phyloP scores from a whole-genome alignment of 306 rosid species.

The Mimosa pudica region DNA sequence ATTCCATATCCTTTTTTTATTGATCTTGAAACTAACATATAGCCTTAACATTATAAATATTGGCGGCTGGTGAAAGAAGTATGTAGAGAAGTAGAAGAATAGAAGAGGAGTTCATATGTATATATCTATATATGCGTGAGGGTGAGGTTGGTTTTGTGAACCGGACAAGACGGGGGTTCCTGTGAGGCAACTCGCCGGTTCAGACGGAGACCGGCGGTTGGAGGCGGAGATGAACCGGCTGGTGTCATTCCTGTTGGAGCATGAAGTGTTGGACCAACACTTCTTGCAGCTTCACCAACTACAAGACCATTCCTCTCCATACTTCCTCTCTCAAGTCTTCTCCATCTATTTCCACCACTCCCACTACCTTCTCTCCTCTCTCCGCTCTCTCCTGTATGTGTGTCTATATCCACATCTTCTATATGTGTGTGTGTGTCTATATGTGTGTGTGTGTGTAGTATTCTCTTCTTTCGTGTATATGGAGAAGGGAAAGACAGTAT shows the following conservation, averaged over 20 bases:
- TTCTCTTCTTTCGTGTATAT: not conserved
- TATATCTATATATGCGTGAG: no score
- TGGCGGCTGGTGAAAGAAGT: not conserved
- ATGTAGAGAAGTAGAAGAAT: not conserved
- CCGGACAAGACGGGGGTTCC: constrained; percentile 93
- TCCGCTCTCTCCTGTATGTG: constrained; percentile 58
- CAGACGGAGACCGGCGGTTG: constrained; percentile 61
- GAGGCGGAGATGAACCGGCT: constrained; percentile 89
- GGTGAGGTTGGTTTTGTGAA: not conserved
- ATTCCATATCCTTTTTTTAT: no score
- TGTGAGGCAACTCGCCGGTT: constrained; percentile 76
- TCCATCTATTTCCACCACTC: constrained; percentile 87
- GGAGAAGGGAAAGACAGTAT: no score
- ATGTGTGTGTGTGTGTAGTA: not conserved
- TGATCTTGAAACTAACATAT: no score
- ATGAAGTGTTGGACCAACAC: constrained; percentile 84
- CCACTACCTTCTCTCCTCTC: constrained; percentile 68
- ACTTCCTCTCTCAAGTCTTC: constrained; percentile 74
- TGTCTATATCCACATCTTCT: not conserved
- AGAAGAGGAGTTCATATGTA: not conserved
- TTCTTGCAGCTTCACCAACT: constrained; percentile 86
- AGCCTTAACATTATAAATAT: not conserved
- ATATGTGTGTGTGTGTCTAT: not conserved
- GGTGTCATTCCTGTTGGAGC: constrained; percentile 84
- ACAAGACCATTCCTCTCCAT: constrained; percentile 80